These are phyloP conservation scores for Nadsonia commutata DNA, from an alignment of 1,139 yeast genomes.

Conservation along the genomic window DNA sequence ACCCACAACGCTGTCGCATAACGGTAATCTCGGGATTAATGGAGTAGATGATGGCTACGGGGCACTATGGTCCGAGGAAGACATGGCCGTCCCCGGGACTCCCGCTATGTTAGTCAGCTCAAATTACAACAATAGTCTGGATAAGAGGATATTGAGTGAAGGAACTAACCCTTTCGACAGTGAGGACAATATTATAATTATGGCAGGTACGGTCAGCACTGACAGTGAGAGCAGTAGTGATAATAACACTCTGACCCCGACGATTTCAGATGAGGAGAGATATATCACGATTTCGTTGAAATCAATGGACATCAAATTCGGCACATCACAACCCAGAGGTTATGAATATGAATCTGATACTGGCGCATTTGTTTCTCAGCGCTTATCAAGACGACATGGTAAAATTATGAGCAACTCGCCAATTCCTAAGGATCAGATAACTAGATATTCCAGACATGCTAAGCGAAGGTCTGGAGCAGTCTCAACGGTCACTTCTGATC, in stretches of 20 bases:
- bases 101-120: constrained; percentile 8
- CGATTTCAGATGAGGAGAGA: constrained; percentile 4
- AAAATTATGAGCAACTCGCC: too few relatives aligned
- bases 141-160: too few relatives aligned
- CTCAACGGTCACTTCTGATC: too few relatives aligned
- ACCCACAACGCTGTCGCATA: not conserved
- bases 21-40: not conserved
- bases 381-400: not conserved
- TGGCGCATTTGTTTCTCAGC: not conserved
- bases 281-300: not conserved
- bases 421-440: not conserved
- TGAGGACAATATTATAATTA: too few relatives aligned
- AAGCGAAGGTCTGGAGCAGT: not conserved
- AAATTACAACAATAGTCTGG: too few relatives aligned
- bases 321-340: not conserved
- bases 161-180: too few relatives aligned
- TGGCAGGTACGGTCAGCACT: too few relatives aligned
- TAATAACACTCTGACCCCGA: constrained; percentile 5
- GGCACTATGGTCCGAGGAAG: constrained; percentile 14
- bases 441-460: not conserved
- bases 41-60: constrained; percentile 10
- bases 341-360: not conserved
- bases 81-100: constrained; percentile 13
- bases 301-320: not conserved
- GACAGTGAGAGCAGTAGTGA: constrained; percentile 1